Base-by-base conservation (phyloP, 2,329 filamentous ascomycete genomes). In the Phaeosphaeriaceae sp. region DNA sequence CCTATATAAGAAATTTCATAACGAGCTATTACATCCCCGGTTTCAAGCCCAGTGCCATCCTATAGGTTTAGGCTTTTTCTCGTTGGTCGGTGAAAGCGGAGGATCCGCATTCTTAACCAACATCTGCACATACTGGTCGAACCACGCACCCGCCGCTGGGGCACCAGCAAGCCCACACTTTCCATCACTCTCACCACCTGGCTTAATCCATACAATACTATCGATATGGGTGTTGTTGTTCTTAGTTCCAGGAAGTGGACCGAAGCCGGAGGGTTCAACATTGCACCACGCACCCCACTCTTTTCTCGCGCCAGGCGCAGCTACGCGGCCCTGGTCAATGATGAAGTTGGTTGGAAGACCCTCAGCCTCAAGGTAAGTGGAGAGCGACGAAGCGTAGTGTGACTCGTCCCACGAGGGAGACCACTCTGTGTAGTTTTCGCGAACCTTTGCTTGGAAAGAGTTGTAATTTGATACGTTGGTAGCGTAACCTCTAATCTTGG, bases 271-370 rank as follows among this genome's bases (percentile, higher is more conserved):
- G 15, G 63, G 63, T 5, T 42, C 41, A 18, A 68, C 55, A 30
- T 68, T 68, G 52, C 64, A 68, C 64, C 64, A 68, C n/a, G 61
- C 58, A 16, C 64, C 64, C 64, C 64, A 68, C 42, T 59, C 62
- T 12, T 48, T 46, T 6, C 64, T 45, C 2, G 62, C 63, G 16
- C 62, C 60, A 9, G 59, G 59, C 12, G 58, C 49, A 7, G 54
- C 63, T 15, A 66, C 52, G 39, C 64, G 63, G 21, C 64, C 64
- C 41, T 66, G 63, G 37, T 68, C 64, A 7, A 66, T 53, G 37
- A 68, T 68, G 53, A 66, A 66, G 50, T 62, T 58, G 32, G 55
- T 50, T 0, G 64, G 64, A 9, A 66, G 51, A 8, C 63, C 63
- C 20, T 63, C 56, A 4, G 54, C 62, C 18, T 62, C 60, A 28